Base-by-base conservation (phyloP, 1,284 basidiomycete genomes). In the Marasmius sp. region DNA sequence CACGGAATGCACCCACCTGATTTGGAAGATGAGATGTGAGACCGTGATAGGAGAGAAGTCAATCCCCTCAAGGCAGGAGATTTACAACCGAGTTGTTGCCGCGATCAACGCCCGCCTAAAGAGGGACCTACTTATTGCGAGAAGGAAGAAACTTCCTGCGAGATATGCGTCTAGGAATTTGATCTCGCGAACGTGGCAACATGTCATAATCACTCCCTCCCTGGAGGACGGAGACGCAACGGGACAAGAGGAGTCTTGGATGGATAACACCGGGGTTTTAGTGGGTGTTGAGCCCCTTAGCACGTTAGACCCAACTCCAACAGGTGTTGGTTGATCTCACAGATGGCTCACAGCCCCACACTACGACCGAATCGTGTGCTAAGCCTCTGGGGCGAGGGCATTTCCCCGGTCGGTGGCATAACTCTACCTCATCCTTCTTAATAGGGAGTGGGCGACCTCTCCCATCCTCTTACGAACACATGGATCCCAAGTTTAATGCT, bases 11-110 rank as follows among this genome's bases (percentile, higher is more conserved):
- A 53, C 61, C 16, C 53, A 45, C 45, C 36, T 60, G 1, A 56
- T 60, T 1, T 60, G 58, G 61, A 63, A 60, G 27, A 36, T 63
- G 7, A 39, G 58, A 5, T 54, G 45, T 48, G 61, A 63, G 18
- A 3, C 39, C 7, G 39, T 54, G 10, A 54, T 63, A 14, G 11
- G 33, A 16, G 34, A 37, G 49, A 51, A 22, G 33, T 16, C 22
- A 14, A 22, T 22, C 18, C 6, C 33, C 8, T 22, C 4, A n/a
- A 20, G 6, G 20, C 49, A 51, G 16, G 49, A 51, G 33, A 36
- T 51, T 22, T 51, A 51, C 16, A 51, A 51, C 49, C 14, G 16
- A 9, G 6, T 51, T 5, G 12, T 12, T 14, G 49, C 49, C 6
- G 16, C 16, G 4, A 36, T 51, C 6, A 51, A 51, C 49, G 14